Base-by-base conservation (phyloP, 2,329 filamentous ascomycete species). In the Monilinia polystroma region DNA sequence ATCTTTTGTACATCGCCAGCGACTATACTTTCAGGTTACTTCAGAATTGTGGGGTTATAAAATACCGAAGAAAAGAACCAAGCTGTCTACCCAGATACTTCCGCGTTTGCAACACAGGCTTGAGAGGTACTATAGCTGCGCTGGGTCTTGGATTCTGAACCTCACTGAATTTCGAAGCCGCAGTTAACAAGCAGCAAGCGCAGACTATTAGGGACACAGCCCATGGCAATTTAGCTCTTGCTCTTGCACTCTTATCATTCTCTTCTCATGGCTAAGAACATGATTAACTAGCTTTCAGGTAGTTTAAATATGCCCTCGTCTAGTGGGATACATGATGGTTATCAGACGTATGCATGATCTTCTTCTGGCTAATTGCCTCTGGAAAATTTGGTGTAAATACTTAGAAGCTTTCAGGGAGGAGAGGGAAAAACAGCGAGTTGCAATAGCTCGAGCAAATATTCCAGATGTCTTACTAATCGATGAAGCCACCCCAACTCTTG, bases 241-340 rank as follows among this genome's bases (percentile, higher is more conserved):
- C 87, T 2, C 79, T 88, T 47, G 82, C 86, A 23, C 81, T 60
- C 64, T 72, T 20, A 71, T 74, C 53, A 75, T 70, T 69, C 73
- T 69, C 62, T 68, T 68, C 8, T 12, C 16, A 6, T 47, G 26
- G 41, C 11, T 23, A 58, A 43, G 41, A 16, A 45, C 23, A n/a
- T 16, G 1, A 18, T 20, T 58, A n/a, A 58, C 23, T 83, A 86
- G 73, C 83, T 81, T 79, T 82, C 14, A 84, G 86, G 26, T 90
- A 89, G 73, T 81, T 90, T 62, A 85, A 92, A 35, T 91, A 92
- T 73, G 88, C 89, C 0, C 84, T 93, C 64, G 88, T 89, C 0
- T 93, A 92, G 77, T 93, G 90, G 89, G 32, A 6, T 35, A 35
- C 32, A 3, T 35, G 32, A 8, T 35, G 7, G 7, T 5, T 35